Evolutionary conservation across 2,329 filamentous ascomycete genomes (phyloP).

Genomic region (Zymoseptoria brevis): DNA sequence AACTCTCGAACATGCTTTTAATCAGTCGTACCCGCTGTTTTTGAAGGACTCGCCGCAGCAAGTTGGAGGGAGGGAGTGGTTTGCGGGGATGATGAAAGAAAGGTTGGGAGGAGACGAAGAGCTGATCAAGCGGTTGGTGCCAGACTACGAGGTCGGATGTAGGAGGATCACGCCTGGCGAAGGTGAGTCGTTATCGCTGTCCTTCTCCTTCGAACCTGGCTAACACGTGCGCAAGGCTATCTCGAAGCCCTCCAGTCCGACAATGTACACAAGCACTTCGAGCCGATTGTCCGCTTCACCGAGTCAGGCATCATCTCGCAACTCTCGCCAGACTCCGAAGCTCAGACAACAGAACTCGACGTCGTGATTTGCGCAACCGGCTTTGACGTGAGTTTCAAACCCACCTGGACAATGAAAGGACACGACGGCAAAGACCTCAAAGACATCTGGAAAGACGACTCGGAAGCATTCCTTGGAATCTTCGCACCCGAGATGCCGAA

Average conservation of each 20-base stretch:
- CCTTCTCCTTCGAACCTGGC: neutral
- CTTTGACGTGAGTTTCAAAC: slow-evolving; percentile 32
- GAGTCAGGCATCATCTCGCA: slow-evolving; percentile 6
- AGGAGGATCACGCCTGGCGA: slow-evolving; percentile 9
- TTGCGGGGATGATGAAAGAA: slow-evolving; percentile 5
- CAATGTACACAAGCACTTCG: slow-evolving; percentile 8
- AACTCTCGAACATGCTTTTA: slow-evolving; percentile 7
- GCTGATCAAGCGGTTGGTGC: slow-evolving; percentile 5
- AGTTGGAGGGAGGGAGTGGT: neutral
- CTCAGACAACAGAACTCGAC: slow-evolving; percentile 29
- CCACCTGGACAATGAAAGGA: slow-evolving; percentile 30
- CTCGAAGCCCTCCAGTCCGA: slow-evolving; percentile 8
- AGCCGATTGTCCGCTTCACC: slow-evolving; percentile 6
- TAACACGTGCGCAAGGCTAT: neutral
- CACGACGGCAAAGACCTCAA: slow-evolving; percentile 17
- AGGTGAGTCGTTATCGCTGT: neutral
- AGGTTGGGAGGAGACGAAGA: slow-evolving; percentile 6
- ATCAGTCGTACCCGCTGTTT: slow-evolving; percentile 6
- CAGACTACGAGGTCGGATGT: slow-evolving; percentile 11
- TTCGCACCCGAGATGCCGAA: slow-evolving; percentile 22
- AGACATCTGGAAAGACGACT: slow-evolving; percentile 5
- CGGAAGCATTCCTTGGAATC: slow-evolving; percentile 20
- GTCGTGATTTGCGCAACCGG: slow-evolving; percentile 40
- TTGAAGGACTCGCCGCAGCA: slow-evolving; percentile 3
- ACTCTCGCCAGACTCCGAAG: neutral